Base-by-base conservation (phyloP, 345 rosid species). In the Lumnitzera littorea region DNA sequence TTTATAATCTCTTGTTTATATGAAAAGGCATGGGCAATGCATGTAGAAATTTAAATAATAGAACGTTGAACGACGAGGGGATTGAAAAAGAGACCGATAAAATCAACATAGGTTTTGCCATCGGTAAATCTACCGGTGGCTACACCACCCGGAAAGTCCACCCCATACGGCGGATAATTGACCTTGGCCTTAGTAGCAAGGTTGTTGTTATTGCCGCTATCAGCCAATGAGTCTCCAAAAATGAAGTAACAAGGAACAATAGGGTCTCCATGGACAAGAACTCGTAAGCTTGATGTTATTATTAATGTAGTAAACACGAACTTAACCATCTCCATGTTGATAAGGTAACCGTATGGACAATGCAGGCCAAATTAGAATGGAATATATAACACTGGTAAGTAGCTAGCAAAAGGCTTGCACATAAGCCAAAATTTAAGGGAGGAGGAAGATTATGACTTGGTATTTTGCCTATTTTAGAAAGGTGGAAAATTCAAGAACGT, bases 241-340 rank as follows among this genome's bases (percentile, higher is more conserved):
- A 76, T 62, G 72, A 72, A 72, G 53, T 60, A 63, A 55, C 80
- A 72, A 13, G 71, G 80, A 9, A 65, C 76, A 12, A 15, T 48
- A 2, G 75, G 68, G 4, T 29, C 59, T 25, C 63, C 77, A 13
- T 29, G 24, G 27, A n/a, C 58, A 15, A 41, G 56, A 46, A 25
- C 1, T 16, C 43, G 54, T 7, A 60, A 25, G 53, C 49, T 54
- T 15, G 47, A 43, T 31, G 50, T 11, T 36, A 55, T 24, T 41
- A 51, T 24, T 14, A 46, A 50, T 36, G 43, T 4, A 36, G 43
- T 6, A 36, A 36, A 36, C 43, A 36, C 43, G 7, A 36, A 9
- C 43, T 1, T 4, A 36, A 36, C 43, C 43, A 36, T 36, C 11
- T 36, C 11, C 10, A 36, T 36, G 43, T 9, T 1, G 11, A 36